Base-by-base conservation (phyloP, 2,329 filamentous ascomycete species). In the Orbilia oligospora region DNA sequence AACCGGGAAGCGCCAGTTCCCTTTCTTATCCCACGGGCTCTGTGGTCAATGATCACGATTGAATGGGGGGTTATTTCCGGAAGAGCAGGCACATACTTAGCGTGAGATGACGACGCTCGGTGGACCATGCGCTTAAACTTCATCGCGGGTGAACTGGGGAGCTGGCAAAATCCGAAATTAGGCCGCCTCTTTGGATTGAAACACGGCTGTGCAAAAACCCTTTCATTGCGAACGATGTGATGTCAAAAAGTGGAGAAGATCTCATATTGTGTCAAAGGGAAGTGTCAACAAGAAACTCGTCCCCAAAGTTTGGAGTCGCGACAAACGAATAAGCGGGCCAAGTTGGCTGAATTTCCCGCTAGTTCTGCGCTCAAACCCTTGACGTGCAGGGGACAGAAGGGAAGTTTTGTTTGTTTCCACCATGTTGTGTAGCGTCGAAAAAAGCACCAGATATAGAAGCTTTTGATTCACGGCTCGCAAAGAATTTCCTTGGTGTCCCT, bases 321-420 rank as follows among this genome's bases (percentile, higher is more conserved):
- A 77, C 67, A 77, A 64, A 71, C 73, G 73, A 77, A 77, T 77
- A 77, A 77, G 73, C 73, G 73, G 72, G 16, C 61, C 33, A 71
- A 77, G 49, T 36, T 53, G 20, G 58, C 30, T 30, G 48, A 8
- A 68, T 38, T 56, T 36, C 30, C 38, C 65, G 56, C 66, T 70
- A 70, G 56, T 70, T 53, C 58, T 70, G 66, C 66, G 66, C 66
- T 76, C 72, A 36, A 70, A 76, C 66, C 56, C 72, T 58, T 65
- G 66, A 69, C 58, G 36, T 58, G 49, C 65, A 71, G 56, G 71
- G 71, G 46, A 70, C 10, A 41, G 22, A 66, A 16, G 30, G 44
- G 66, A 38, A 46, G 33, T 44, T 58, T 8, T 18, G 27, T 16
- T 38, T 30, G 38, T 41, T 41, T 41, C 38, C 38, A 38, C 36